A percentile compares a stretch with the other conserved stretches of the same genome.
Evolutionary conservation across 768 basidiomycete genomes (phyloP).

Genomic region (Rhodosporidiobolus odoratus): DNA sequence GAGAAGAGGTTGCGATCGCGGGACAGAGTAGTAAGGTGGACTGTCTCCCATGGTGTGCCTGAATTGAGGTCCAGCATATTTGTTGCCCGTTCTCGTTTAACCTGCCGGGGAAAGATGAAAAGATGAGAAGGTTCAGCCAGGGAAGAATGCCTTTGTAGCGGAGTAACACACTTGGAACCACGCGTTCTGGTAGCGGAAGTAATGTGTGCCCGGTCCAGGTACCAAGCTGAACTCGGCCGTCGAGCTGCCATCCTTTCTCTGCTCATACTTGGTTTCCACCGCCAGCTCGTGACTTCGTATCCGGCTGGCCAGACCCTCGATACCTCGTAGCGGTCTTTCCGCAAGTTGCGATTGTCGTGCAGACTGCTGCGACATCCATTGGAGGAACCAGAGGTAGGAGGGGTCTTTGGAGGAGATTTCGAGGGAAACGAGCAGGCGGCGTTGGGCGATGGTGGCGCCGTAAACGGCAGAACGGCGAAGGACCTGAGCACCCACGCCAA

Average conservation of each 20-base stretch:
- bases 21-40: slow-evolving; percentile 86
- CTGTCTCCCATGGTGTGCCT: slow-evolving; percentile 94
- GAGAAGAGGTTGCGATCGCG: slow-evolving; percentile 77
- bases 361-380: slow-evolving; percentile 81
- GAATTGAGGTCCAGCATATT: slow-evolving; percentile 85
- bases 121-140: background rate
- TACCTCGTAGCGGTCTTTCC: slow-evolving; percentile 14
- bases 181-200: slow-evolving; percentile 77
- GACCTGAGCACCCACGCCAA: slow-evolving; percentile 74
- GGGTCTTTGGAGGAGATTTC: slow-evolving; percentile 95
- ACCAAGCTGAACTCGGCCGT: slow-evolving; percentile 87
- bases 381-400: slow-evolving; percentile 91
- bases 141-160: slow-evolving; percentile 19
- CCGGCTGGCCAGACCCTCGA: slow-evolving; percentile 39
- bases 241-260: slow-evolving; percentile 85
- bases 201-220: slow-evolving; percentile 90
- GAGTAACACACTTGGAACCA: slow-evolving; percentile 79
- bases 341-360: slow-evolving; percentile 46
- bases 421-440: slow-evolving; percentile 85
- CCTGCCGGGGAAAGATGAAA: slow-evolving; percentile 51
- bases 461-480: slow-evolving; percentile 57
- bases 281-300: slow-evolving; percentile 83
- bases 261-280: slow-evolving; percentile 79
- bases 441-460: slow-evolving; percentile 68
- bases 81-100: slow-evolving; percentile 89